A percentile compares a stretch with the other conserved stretches of the same genome.
Evolutionary conservation across 352 stramenopile species (phyloP).

Genomic region (Phytophthora pluvialis): DNA sequence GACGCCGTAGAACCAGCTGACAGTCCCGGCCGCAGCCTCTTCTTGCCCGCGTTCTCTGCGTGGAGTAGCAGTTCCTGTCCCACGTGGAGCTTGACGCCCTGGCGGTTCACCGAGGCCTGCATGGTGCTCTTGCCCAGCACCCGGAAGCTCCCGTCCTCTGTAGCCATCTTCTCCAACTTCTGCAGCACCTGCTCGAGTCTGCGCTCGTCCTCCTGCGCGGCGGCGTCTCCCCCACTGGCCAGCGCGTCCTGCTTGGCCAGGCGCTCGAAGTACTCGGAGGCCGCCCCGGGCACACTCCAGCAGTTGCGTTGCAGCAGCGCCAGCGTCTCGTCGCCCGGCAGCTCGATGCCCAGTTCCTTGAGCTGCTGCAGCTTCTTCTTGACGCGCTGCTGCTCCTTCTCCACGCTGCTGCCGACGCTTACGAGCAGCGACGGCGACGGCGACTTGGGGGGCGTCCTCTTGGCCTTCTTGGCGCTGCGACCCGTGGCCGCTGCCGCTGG

Average conservation of each 20-base stretch:
- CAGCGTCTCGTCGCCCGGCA: conserved; percentile 58
- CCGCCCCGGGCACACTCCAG: conserved; percentile 73
- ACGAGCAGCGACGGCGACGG: conserved; percentile 50
- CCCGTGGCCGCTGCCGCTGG: not conserved
- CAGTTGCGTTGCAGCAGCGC: conserved; percentile 74
- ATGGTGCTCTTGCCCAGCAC: conserved; percentile 57
- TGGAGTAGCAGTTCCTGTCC: conserved; percentile 65
- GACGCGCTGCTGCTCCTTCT: conserved; percentile 64
- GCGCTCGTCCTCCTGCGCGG: conserved; percentile 14
- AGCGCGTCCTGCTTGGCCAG: conserved; percentile 25
- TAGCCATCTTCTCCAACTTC: conserved; percentile 29
- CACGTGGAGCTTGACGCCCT: conserved; percentile 41
- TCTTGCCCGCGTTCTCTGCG: conserved; percentile 76
- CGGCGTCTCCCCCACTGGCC: not conserved
- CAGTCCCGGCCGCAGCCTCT: conserved; percentile 48
- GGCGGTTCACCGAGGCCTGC: conserved; percentile 55
- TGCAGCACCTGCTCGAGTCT: conserved; percentile 47
- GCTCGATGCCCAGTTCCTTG: conserved; percentile 73
- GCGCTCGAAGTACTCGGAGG: conserved; percentile 80
- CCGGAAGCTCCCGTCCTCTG: conserved; percentile 26
- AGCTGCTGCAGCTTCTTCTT: conserved; percentile 80
- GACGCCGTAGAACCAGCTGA: conserved; percentile 20
- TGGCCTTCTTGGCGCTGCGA: conserved; percentile 17
- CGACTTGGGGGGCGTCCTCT: conserved; percentile 7
- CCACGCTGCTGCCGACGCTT: conserved; percentile 65